phyloP scores from a whole-genome alignment of 2,329 filamentous ascomycete species.

The Neoarthrinium moseri region DNA sequence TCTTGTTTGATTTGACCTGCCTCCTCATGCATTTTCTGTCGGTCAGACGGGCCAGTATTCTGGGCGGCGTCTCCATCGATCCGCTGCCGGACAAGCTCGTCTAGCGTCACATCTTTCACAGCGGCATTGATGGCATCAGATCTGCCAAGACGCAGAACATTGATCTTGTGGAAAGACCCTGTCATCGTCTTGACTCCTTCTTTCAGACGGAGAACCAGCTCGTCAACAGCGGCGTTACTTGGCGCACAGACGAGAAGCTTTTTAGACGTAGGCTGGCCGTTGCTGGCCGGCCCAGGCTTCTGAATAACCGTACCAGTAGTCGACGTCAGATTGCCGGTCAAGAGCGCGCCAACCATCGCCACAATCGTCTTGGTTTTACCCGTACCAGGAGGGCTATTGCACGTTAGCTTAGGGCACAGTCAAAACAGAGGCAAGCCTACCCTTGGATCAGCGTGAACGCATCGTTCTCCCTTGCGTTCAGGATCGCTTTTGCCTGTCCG shows the following conservation, averaged over 20 bases:
- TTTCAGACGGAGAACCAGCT: constrained; percentile 90
- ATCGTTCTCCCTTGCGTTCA: constrained; percentile 91
- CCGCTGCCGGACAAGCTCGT: constrained; percentile 80
- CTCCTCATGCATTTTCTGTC: constrained; percentile 62
- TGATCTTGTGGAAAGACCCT: constrained; percentile 73
- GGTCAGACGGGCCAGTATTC: constrained; percentile 53
- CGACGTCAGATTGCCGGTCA: constrained; percentile 57
- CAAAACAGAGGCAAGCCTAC: constrained; percentile 38
- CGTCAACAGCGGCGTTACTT: constrained; percentile 96
- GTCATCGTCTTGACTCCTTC: constrained; percentile 75
- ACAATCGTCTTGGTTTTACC: constrained; percentile 99
- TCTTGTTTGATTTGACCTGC: constrained; percentile 73
- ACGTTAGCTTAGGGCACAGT: constrained; percentile 29
- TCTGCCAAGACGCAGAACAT: constrained; percentile 84
- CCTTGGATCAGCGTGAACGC: constrained; percentile 96
- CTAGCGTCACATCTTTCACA: constrained; percentile 88
- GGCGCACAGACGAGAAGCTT: constrained; percentile 97
- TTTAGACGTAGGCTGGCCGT: constrained; percentile 52
- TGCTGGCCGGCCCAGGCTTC: constrained; percentile 34
- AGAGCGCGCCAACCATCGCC: constrained; percentile 86
- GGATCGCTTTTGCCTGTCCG: constrained; percentile 87
- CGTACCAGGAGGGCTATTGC: constrained; percentile 77
- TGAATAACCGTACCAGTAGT: constrained; percentile 42
- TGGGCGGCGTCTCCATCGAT: constrained; percentile 54
- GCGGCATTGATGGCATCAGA: constrained; percentile 89